Percentiles rank a stretch among this genome's conserved stretches.
Evolutionary conservation across 768 basidiomycete species (phyloP).

Genomic region (Mycena rosella): DNA sequence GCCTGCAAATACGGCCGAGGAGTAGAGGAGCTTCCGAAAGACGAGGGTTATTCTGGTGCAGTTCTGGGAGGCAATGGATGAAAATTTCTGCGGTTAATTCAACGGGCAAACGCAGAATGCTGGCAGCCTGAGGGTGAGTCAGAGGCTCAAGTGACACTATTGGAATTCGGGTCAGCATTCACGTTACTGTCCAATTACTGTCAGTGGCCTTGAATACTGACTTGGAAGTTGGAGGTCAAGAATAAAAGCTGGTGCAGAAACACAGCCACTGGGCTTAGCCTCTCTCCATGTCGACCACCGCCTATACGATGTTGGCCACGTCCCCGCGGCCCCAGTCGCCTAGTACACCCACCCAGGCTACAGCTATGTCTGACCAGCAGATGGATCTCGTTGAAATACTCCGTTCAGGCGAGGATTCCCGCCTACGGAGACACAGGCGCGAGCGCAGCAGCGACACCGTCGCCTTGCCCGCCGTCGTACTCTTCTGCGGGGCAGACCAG

Average conservation of each 20-base stretch:
- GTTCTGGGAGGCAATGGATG: not conserved
- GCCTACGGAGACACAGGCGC: constrained; percentile 22
- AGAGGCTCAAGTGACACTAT: not conserved
- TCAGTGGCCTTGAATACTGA: too few species aligned
- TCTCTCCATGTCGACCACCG: not conserved
- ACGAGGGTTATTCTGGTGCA: not conserved
- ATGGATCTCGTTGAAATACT: constrained; percentile 34
- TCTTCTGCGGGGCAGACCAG: constrained; percentile 35
- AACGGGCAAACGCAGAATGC: not conserved
- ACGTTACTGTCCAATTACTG: too few species aligned
- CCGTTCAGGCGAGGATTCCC: constrained; percentile 35
- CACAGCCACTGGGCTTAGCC: not conserved
- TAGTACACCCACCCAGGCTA: constrained; percentile 20
- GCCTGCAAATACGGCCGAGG: not conserved
- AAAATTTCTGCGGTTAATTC: not conserved
- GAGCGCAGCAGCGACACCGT: constrained; percentile 2
- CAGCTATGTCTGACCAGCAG: constrained; percentile 21
- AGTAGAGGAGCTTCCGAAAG: not conserved
- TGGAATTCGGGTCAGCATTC: too few species aligned
- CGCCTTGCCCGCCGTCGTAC: constrained; percentile 9
- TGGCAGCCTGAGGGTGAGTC: not conserved
- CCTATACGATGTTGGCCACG: constrained; percentile 4
- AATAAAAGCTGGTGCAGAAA: too few species aligned
- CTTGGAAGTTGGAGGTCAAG: too few species aligned
- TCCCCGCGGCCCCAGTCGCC: constrained; percentile 18